A percentile compares a stretch with the other conserved stretches of the same genome.
Conservation (phyloP, 176 grass and related monocot genomes). For the Bonia amplexicaulis region DNA sequence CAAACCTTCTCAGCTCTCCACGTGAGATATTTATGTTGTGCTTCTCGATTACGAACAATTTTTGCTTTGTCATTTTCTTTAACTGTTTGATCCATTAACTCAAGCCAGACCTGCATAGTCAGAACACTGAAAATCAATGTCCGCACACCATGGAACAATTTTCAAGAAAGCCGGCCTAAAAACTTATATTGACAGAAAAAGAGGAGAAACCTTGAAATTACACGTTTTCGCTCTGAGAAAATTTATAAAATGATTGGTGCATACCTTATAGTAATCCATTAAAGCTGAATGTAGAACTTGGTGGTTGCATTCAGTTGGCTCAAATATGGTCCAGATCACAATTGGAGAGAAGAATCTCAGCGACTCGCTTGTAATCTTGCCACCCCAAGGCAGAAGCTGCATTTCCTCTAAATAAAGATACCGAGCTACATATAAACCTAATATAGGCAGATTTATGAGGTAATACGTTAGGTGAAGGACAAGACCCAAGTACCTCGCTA, state of each 20-base stretch:
- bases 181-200: neutral
- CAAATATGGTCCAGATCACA: conserved; percentile 76
- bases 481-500: conserved; percentile 45
- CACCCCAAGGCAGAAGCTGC: conserved; percentile 95
- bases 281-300: conserved; percentile 62
- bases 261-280: conserved; percentile 79
- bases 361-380: conserved; percentile 87
- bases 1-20: conserved; percentile 89
- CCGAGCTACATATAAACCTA: conserved; percentile 47
- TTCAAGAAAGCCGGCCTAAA: neutral
- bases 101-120: conserved; percentile 60
- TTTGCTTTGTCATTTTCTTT: conserved; percentile 31
- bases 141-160: neutral
- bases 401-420: conserved; percentile 70
- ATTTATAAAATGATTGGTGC: neutral
- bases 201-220: neutral
- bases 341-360: conserved; percentile 92
- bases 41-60: conserved; percentile 47
- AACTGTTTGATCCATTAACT: conserved; percentile 52
- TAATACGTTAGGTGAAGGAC: neutral
- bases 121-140: neutral
- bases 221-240: neutral
- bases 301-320: conserved; percentile 50
- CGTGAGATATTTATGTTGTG: conserved; percentile 81
- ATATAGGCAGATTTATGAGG: neutral